Base-by-base conservation (phyloP, 768 basidiomycete genomes). In the Rhodotorula toruloides region DNA sequence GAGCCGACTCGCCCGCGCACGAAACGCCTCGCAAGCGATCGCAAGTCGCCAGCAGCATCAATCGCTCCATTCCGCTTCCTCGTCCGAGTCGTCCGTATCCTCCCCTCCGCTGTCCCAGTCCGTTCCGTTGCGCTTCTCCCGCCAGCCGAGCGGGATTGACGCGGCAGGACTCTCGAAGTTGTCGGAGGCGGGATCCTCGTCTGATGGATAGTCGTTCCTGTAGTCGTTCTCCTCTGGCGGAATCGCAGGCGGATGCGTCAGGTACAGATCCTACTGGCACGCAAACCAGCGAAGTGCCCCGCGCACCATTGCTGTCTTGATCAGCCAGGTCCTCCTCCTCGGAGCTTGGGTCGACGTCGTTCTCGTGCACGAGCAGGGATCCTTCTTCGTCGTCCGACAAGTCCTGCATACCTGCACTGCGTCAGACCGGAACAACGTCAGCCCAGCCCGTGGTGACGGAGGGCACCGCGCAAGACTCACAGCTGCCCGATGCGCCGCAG, bases 181-280 rank as follows among this genome's bases (percentile, higher is more conserved):
- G 48, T 49, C 48, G 29, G 48, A 49, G 27, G 40, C 54, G 16
- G 64, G 44, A 17, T 62, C 70, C 17, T 71, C 70, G 31, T 59
- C 63, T 16, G 68, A 65, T 5, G 73, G 73, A 44, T 74, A 74
- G 54, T 74, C 73, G 58, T 74, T 74, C 36, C 69, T 43, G 57
- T 74, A 72, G 59, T 71, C 72, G 56, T 69, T 65, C 50, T 74
- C 73, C 55, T 74, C 73, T 73, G 61, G 0, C 1, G 27, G 56
- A 19, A 9, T 14, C 19, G 47, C 7, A 17, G 42, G 37, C n/a
- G 47, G 25, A n/a, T 6, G 31, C 27, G 55, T 32, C n/a, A 37
- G 43, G 27, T 9, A 27, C 13, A 12, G 16, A 7, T n/a, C 19
- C 34, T 27, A 22, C 27, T 9, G 16, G 5, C 7, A n/a, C 42